These are phyloP conservation scores for Margaritispora aquatica DNA, from an alignment of 495 filamentous ascomycete species.

Conservation along the genomic window DNA sequence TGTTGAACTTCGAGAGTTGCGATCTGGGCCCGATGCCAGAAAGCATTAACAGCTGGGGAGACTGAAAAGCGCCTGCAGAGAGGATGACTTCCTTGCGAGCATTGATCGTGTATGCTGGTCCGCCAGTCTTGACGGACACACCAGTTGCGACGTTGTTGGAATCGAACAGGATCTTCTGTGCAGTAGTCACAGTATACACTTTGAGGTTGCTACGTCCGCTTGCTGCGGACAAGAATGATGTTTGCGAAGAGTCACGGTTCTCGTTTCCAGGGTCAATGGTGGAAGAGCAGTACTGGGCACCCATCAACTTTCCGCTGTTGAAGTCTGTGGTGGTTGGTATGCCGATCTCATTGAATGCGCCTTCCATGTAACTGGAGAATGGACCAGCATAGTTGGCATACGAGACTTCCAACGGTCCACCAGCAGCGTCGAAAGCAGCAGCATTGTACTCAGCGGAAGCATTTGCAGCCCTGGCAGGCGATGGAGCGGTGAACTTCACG, in stretches of 20 bases:
- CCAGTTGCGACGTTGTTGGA: conserved; percentile 40
- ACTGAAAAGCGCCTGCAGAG: conserved; percentile 54
- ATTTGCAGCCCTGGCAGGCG: conserved; percentile 32
- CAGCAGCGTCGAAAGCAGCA: conserved; percentile 25
- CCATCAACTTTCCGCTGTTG: conserved; percentile 35
- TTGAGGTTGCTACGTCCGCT: neutral
- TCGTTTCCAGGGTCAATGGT: conserved; percentile 33
- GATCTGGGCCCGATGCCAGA: conserved; percentile 53
- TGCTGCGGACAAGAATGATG: conserved; percentile 27
- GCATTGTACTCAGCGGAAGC: conserved; percentile 38
- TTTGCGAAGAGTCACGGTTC: conserved; percentile 33
- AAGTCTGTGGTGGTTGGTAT: conserved; percentile 31
- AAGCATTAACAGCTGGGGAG: conserved; percentile 55
- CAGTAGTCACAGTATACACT: conserved; percentile 15
- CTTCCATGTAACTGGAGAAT: conserved; percentile 31
- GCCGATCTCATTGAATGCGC: conserved; percentile 32
- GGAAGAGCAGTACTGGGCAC: conserved; percentile 31
- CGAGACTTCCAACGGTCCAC: conserved; percentile 44
- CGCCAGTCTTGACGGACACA: conserved; percentile 36
- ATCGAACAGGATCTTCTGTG: conserved; percentile 28
- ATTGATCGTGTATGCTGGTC: conserved; percentile 28
- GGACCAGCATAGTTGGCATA: conserved; percentile 43
- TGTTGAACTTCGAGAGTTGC: conserved; percentile 41
- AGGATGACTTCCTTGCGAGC: conserved; percentile 51
- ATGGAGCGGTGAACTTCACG: conserved; percentile 44